A percentile compares a stretch with the other conserved stretches of the same genome.
Evolutionary conservation across 2,329 filamentous ascomycete genomes (phyloP).

Genomic region (Aspergillus sp.): DNA sequence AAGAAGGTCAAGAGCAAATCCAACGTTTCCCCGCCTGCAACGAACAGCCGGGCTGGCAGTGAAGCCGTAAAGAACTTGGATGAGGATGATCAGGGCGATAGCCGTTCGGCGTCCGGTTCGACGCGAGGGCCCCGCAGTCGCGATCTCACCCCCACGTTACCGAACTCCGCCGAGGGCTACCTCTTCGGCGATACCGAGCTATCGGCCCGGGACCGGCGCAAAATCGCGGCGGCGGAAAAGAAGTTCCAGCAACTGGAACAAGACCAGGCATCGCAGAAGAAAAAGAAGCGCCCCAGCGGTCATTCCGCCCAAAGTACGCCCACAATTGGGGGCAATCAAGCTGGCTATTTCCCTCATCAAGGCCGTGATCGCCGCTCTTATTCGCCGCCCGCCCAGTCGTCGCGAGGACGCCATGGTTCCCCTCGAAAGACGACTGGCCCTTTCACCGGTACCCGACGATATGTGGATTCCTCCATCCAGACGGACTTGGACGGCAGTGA

Average conservation of each 20-base stretch:
- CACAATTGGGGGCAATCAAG: slow-evolving; percentile 1
- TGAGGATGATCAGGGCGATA: slow-evolving; percentile 57
- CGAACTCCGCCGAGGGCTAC: slow-evolving; percentile 38
- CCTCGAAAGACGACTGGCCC: slow-evolving; percentile 31
- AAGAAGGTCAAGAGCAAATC: slow-evolving; percentile 48
- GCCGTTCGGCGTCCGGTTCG: slow-evolving; percentile 57
- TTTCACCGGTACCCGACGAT: slow-evolving; percentile 27
- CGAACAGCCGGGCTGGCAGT: slow-evolving; percentile 59
- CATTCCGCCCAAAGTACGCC: slow-evolving; percentile 51
- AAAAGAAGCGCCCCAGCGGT: slow-evolving; percentile 57
- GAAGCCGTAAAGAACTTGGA: slow-evolving; percentile 52
- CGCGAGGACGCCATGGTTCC: slow-evolving; percentile 23
- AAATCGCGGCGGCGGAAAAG: slow-evolving; percentile 61
- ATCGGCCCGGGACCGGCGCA: slow-evolving; percentile 61
- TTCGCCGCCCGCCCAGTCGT: slow-evolving; percentile 29
- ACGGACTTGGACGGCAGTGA: slow-evolving; percentile 40
- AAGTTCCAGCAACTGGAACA: slow-evolving; percentile 61
- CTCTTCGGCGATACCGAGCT: slow-evolving; percentile 48
- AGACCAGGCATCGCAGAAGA: slow-evolving; percentile 50
- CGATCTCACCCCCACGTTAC: slow-evolving; percentile 59
- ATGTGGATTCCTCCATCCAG: slow-evolving; percentile 43
- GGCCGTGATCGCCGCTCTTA: slow-evolving; percentile 35
- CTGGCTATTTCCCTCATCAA: slow-evolving; percentile 1
- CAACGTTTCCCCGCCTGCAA: slow-evolving; percentile 52
- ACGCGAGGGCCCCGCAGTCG: slow-evolving; percentile 56